phyloP scores from a whole-genome alignment of 495 filamentous ascomycete species.

The Choiromyces venosus region DNA sequence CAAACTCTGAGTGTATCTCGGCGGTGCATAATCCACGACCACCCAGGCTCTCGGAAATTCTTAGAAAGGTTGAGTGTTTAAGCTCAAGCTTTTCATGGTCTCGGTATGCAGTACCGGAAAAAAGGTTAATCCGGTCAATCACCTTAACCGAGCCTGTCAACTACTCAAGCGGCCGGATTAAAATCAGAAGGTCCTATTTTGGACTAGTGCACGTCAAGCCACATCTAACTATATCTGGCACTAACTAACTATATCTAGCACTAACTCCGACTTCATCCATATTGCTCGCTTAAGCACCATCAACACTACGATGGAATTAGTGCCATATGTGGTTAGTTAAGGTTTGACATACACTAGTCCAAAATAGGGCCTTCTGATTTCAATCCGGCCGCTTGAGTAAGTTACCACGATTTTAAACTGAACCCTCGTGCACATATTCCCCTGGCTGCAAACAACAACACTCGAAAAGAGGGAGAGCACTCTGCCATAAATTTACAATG shows the following conservation, averaged over 20 bases:
- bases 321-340: too few species aligned
- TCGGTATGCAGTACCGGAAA: neutral
- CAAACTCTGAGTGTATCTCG: neutral
- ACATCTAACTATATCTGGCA: too few species aligned
- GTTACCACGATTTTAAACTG: neutral
- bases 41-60: neutral
- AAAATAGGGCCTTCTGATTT: too few species aligned
- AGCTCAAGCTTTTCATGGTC: neutral
- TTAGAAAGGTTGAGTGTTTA: neutral
- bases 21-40: neutral
- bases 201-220: too few species aligned
- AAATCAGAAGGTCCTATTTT: too few species aligned
- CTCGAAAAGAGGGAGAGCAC: neutral
- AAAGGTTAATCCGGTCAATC: neutral
- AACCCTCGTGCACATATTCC: neutral
- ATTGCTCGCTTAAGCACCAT: too few species aligned
- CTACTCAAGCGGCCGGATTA: too few species aligned
- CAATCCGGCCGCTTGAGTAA: neutral
- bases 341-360: too few species aligned
- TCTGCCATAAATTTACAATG: neutral
- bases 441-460: neutral
- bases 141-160: neutral
- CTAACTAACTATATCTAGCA: too few species aligned
- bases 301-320: too few species aligned
- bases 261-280: too few species aligned